These are phyloP conservation scores for Penicillium fuscoglaucum DNA, from an alignment of 2,329 filamentous ascomycete species.

Conservation along the genomic window DNA sequence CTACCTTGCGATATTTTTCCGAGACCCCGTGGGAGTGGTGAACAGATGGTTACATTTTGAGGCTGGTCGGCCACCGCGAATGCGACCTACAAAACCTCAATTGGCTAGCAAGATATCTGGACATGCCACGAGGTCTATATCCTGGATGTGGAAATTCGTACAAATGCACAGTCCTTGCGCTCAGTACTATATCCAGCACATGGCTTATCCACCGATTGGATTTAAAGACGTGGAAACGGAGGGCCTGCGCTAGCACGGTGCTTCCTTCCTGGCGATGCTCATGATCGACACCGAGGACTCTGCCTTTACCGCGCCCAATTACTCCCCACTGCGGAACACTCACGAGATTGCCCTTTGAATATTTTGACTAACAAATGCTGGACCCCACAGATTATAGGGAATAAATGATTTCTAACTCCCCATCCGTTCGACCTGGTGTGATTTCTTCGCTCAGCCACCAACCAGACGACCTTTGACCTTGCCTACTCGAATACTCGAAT, in stretches of 20 bases:
- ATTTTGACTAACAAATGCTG: conserved; percentile 17
- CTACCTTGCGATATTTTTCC: neutral
- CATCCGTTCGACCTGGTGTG: conserved; percentile 26
- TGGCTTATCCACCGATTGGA: neutral
- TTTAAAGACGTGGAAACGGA: neutral
- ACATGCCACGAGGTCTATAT: neutral
- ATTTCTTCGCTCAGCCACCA: conserved; percentile 25
- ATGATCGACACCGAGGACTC: conserved; percentile 1
- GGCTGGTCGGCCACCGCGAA: conserved; percentile 4
- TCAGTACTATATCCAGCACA: neutral
- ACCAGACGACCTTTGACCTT: conserved; percentile 25
- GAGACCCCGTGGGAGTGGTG: neutral
- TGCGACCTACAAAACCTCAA: conserved; percentile 10
- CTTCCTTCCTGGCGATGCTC: neutral
- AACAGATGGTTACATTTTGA: conserved; percentile 5
- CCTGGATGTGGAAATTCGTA: neutral
- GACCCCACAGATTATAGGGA: conserved; percentile 17
- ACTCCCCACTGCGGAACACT: neutral
- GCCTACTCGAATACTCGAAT: conserved; percentile 8
- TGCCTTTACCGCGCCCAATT: neutral
- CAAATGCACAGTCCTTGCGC: neutral
- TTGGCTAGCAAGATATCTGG: conserved; percentile 1
- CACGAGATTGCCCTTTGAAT: neutral
- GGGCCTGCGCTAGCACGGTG: conserved; percentile 6
- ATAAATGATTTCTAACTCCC: conserved; percentile 30